A percentile compares a stretch with the other conserved stretches of the same genome.
These are phyloP conservation scores for Thelonectria rubi DNA, from an alignment of 2,329 filamentous ascomycete species.

Conservation along the genomic window DNA sequence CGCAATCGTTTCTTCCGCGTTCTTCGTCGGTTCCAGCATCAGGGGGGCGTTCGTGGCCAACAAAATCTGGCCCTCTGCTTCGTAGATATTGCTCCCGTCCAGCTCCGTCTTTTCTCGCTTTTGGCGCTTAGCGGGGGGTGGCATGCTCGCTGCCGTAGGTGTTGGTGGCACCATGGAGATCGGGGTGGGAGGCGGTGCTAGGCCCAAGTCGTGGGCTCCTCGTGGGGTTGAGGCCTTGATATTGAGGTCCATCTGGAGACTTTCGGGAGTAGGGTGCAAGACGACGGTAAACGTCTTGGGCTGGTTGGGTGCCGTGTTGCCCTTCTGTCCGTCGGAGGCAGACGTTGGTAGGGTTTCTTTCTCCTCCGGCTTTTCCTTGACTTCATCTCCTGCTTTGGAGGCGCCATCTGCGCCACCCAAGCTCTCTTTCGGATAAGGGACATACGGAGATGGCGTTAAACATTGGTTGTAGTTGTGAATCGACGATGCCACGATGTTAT, in stretches of 20 bases:
- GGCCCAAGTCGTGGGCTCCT: slow-evolving; percentile 53
- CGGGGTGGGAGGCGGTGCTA: slow-evolving; percentile 74
- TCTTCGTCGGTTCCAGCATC: slow-evolving; percentile 79
- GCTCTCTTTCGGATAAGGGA: slow-evolving; percentile 74
- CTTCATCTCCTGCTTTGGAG: slow-evolving; percentile 50
- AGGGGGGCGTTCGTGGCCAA: slow-evolving; percentile 78
- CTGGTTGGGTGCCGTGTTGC: slow-evolving; percentile 52
- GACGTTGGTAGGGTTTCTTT: slow-evolving; percentile 67
- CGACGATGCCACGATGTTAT: slow-evolving; percentile 76
- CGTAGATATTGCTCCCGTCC: slow-evolving; percentile 75
- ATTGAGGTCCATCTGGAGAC: slow-evolving; percentile 77
- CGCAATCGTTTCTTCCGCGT: slow-evolving; percentile 72
- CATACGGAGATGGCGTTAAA: slow-evolving; percentile 87
- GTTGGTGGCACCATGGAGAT: slow-evolving; percentile 67
- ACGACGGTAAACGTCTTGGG: slow-evolving; percentile 80
- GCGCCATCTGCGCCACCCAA: slow-evolving; percentile 46
- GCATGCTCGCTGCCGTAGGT: slow-evolving; percentile 67
- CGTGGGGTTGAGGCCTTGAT: slow-evolving; percentile 78
- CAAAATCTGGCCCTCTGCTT: slow-evolving; percentile 80
- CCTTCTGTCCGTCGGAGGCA: slow-evolving; percentile 56
- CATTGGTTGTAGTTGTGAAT: slow-evolving; percentile 93
- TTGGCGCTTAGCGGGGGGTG: slow-evolving; percentile 70
- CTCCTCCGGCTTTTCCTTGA: slow-evolving; percentile 44
- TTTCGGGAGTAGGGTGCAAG: slow-evolving; percentile 83
- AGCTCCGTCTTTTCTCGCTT: slow-evolving; percentile 80